A percentile compares a stretch with the other conserved stretches of the same genome.
Evolutionary conservation across 495 filamentous ascomycete species (phyloP).

Genomic region (Astrothelium macrocarpum): DNA sequence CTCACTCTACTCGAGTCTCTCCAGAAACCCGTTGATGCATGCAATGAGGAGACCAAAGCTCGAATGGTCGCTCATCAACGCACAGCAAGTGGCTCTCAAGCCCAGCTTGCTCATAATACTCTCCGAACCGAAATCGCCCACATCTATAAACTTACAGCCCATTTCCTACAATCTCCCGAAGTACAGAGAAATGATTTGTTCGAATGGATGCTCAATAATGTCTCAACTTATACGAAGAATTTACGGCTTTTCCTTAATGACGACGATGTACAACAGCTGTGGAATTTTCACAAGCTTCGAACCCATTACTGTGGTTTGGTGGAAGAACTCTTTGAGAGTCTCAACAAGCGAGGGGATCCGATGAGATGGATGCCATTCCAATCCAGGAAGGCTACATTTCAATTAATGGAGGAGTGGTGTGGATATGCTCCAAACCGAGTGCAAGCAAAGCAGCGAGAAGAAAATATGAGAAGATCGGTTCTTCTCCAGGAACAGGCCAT

Average conservation of each 20-base stretch:
- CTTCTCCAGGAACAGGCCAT: slow-evolving; percentile 56
- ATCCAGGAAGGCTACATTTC: slow-evolving; percentile 82
- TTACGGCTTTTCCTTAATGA: slow-evolving; percentile 90
- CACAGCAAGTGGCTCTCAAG: slow-evolving; percentile 61
- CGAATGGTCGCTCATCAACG: slow-evolving; percentile 67
- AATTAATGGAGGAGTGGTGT: slow-evolving; percentile 98
- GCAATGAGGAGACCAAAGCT: slow-evolving; percentile 82
- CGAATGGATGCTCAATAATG: slow-evolving; percentile 62
- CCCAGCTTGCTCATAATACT: slow-evolving; percentile 71
- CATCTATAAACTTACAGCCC: slow-evolving; percentile 87
- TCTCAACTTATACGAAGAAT: slow-evolving; percentile 63
- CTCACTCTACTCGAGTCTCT: slow-evolving; percentile 83
- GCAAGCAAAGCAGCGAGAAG: slow-evolving; percentile 73
- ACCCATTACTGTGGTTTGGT: slow-evolving; percentile 90
- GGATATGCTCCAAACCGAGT: slow-evolving; percentile 87
- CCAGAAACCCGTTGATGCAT: slow-evolving; percentile 67
- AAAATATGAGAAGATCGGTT: slow-evolving; percentile 74
- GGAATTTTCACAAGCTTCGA: slow-evolving; percentile 86
- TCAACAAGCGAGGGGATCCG: slow-evolving; percentile 77
- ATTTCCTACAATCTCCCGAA: slow-evolving; percentile 70
- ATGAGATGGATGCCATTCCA: slow-evolving; percentile 94
- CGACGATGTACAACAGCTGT: slow-evolving; percentile 87
- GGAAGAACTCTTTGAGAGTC: slow-evolving; percentile 84
- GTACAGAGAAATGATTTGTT: slow-evolving; percentile 85
- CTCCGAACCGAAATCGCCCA: slow-evolving; percentile 90